Evolutionary conservation across 2,329 filamentous ascomycete species (phyloP).

Genomic region (Mariannaea sp.): DNA sequence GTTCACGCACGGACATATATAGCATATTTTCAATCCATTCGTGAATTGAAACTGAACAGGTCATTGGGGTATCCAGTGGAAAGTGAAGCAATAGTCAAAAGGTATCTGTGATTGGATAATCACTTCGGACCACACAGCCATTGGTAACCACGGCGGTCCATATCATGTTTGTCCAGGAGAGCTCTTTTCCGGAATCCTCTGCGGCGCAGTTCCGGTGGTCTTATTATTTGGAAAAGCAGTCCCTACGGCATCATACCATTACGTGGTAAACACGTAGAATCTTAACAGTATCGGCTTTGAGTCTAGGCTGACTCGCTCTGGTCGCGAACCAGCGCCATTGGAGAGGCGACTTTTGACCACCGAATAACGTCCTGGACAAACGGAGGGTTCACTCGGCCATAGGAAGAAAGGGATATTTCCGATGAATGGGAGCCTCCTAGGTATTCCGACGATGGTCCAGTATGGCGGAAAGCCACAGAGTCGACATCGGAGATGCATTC

Average conservation of each 20-base stretch:
- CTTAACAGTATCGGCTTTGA: background rate
- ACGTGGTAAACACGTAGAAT: background rate
- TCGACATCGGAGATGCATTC: conserved; percentile 11
- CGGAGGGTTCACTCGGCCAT: background rate
- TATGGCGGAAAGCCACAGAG: conserved; percentile 2
- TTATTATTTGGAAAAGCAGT: background rate
- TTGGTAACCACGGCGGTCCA: background rate
- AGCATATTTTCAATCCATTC: too few relatives aligned
- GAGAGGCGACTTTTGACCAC: background rate
- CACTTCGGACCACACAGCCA: background rate
- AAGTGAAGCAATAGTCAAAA: too few relatives aligned
- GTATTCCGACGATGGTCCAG: conserved; percentile 2
- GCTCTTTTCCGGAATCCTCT: too few relatives aligned
- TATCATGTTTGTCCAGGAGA: too few relatives aligned
- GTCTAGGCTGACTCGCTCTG: background rate
- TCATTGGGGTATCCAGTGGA: too few relatives aligned
- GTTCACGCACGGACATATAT: too few relatives aligned
- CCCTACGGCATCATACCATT: background rate
- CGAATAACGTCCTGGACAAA: background rate
- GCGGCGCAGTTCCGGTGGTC: too few relatives aligned
- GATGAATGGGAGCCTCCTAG: background rate
- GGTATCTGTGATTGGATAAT: too few relatives aligned
- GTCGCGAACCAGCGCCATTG: background rate
- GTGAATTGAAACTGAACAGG: too few relatives aligned
- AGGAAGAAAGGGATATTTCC: conserved; percentile 1